Conservation (phyloP, 2,329 filamentous ascomycete species). For the Volutella citrinella region DNA sequence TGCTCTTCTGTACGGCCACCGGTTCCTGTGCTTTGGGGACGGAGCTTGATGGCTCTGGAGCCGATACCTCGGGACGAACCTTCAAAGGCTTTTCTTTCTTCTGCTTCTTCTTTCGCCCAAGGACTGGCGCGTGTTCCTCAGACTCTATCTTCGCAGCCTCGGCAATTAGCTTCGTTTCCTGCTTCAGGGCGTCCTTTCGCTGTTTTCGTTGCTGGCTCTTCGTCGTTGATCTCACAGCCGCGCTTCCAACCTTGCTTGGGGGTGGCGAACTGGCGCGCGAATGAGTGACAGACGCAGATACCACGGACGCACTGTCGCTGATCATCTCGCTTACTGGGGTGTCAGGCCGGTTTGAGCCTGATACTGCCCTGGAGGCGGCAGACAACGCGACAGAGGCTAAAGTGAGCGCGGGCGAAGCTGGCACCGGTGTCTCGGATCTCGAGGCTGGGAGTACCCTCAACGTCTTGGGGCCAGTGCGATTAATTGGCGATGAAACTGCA, state of each 20-base stretch:
- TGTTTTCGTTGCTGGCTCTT: conserved; percentile 80
- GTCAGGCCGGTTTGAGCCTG: conserved; percentile 53
- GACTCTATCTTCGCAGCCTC: conserved; percentile 50
- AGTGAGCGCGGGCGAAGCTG: conserved; percentile 29
- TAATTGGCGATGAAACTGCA: conserved; percentile 46
- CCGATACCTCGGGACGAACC: conserved; percentile 8
- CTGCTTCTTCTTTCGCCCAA: conserved; percentile 81
- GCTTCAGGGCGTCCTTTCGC: conserved; percentile 64
- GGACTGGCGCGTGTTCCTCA: conserved; percentile 65
- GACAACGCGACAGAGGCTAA: conserved; percentile 29
- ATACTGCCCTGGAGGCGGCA: conserved; percentile 28
- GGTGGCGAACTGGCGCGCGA: conserved; percentile 72
- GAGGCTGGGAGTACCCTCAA: conserved; percentile 67
- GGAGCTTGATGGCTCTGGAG: conserved; percentile 13
- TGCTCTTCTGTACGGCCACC: conserved; percentile 3
- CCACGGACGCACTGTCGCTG: conserved; percentile 73
- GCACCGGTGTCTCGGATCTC: conserved; percentile 54
- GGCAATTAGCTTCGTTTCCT: conserved; percentile 55
- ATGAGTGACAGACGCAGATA: conserved; percentile 66
- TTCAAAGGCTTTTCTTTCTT: conserved; percentile 64
- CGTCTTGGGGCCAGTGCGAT: conserved; percentile 58
- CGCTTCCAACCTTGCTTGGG: conserved; percentile 61
- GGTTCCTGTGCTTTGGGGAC: conserved; percentile 12
- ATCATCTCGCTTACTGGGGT: conserved; percentile 72
- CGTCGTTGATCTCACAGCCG: conserved; percentile 65